phyloP scores from a whole-genome alignment of 768 basidiomycete genomes.

The Strobilomyces dryophilus region DNA sequence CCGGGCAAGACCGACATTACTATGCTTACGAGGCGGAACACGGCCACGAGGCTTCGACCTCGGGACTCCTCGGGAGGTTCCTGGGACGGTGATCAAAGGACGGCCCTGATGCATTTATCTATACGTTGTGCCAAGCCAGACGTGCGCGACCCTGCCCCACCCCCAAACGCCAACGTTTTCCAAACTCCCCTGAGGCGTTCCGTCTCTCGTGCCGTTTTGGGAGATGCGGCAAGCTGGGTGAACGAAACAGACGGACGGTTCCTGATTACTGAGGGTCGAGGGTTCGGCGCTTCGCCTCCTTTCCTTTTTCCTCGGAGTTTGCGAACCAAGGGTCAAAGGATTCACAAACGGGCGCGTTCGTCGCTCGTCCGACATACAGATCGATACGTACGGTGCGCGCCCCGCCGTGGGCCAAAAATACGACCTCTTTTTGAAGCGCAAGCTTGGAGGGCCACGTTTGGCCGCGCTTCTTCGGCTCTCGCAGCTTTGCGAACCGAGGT shows the following conservation, averaged over 20 bases:
- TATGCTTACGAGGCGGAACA: neutral
- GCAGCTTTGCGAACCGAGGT: too few relatives aligned
- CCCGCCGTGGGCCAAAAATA: too few relatives aligned
- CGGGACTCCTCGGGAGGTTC: conserved; percentile 22
- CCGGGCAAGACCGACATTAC: neutral
- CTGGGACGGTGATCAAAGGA: conserved; percentile 16
- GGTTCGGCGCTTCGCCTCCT: neutral
- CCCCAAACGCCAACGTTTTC: neutral
- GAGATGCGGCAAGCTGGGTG: neutral
- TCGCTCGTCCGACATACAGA: too few relatives aligned
- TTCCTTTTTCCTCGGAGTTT: neutral
- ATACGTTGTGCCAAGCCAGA: neutral
- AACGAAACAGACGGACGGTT: neutral
- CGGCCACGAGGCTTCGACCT: neutral
- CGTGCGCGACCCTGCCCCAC: neutral
- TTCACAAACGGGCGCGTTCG: too few relatives aligned
- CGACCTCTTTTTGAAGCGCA: too few relatives aligned
- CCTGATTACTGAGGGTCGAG: neutral
- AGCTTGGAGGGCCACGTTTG: too few relatives aligned
- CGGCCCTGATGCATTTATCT: neutral
- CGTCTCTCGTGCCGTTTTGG: too few relatives aligned
- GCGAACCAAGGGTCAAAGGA: neutral
- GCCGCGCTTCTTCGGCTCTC: too few relatives aligned
- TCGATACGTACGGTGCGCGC: too few relatives aligned
- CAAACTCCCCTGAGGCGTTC: neutral